Percentiles rank a stretch among this genome's conserved stretches.
phyloP scores from a whole-genome alignment of 805 yeast genomes.

The Yarrowia phangngaensis region DNA sequence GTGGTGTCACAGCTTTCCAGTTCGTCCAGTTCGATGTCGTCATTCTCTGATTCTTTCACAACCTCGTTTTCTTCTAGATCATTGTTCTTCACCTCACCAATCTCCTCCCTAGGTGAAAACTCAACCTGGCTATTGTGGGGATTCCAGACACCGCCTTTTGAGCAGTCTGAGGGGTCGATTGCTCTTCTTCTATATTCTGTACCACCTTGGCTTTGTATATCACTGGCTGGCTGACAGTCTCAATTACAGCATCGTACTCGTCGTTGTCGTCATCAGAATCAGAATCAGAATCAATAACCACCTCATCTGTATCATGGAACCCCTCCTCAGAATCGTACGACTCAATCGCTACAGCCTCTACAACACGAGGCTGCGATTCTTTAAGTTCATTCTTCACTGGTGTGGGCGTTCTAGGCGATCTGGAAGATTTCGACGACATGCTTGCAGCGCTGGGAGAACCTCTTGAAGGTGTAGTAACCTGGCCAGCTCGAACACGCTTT shows the following conservation, averaged over 20 bases:
- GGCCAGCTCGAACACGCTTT: conserved; percentile 5
- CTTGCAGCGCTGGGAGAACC: not conserved
- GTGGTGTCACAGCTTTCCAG: too few relatives aligned
- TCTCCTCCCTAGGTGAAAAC: too few relatives aligned
- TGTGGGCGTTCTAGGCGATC: too few relatives aligned
- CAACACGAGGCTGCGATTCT: too few relatives aligned
- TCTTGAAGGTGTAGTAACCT: not conserved
- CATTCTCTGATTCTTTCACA: too few relatives aligned
- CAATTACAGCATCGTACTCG: conserved; percentile 18
- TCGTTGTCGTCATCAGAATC: conserved; percentile 11
- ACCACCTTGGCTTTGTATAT: conserved; percentile 13
- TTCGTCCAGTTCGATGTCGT: too few relatives aligned
- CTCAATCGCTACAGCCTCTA: conserved; percentile 17
- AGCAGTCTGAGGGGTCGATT: conserved; percentile 2
- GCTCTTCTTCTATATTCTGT: not conserved
- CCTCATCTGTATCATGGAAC: conserved; percentile 13
- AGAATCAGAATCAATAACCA: conserved; percentile 14
- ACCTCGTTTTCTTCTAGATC: too few relatives aligned
- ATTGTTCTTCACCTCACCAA: too few relatives aligned
- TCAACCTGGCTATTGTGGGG: conserved; percentile 18
- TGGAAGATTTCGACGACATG: too few relatives aligned
- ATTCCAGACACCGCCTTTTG: conserved; percentile 12
- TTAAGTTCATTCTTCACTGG: too few relatives aligned
- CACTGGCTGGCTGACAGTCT: conserved; percentile 21
- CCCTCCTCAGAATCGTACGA: conserved; percentile 17